Base-by-base conservation (phyloP, 2,329 filamentous ascomycete species). In the Aspergillus sp. region DNA sequence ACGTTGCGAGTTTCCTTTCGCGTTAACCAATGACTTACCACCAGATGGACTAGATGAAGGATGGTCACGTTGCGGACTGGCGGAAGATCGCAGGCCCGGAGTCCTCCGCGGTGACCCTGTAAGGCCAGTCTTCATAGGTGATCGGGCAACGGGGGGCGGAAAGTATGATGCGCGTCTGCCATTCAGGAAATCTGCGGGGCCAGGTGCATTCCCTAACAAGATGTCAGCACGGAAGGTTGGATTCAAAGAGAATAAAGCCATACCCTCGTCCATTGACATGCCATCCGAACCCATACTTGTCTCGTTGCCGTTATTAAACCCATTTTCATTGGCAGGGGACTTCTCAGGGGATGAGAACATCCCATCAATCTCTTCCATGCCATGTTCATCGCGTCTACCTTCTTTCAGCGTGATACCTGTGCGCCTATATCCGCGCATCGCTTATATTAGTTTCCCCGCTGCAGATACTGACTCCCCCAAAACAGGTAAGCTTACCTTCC, bases 341-440 rank as follows among this genome's bases (percentile, higher is more conserved):
- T 84, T 86, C 55, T 82, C 80, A 12, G 90, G 90, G 17, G 90
- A 95, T 7, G 90, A 96, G 68, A 95, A 95, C 55, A 97, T 82
- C 56, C 82, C 82, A 32, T 91, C 87, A 49, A 95, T 79, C 32
- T 88, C 85, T 65, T 96, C 89, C 74, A 98, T 83, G 67, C 91
- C 93, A 76, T 95, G 77, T 66, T 94, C 90, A 70, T 97, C 91
- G 71, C 89, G 86, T 51, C 84, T 75, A 45, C 88, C 88, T 47
- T 95, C 88, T 60, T 83, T 81, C 27, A 97, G 70, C 1, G 83
- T 86, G 22, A 95, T 80, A 41, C 93, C 93, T 1, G 93, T 98
- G 78, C 95, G 94, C 58, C 91, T 96, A 58, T 44, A 45, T 15
- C 37, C 13, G 15, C 15, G 15, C 56, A 44, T 43, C 45, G 46